Base-by-base conservation (phyloP, 1,139 yeast genomes). In the Suhomyces guaymorum region DNA sequence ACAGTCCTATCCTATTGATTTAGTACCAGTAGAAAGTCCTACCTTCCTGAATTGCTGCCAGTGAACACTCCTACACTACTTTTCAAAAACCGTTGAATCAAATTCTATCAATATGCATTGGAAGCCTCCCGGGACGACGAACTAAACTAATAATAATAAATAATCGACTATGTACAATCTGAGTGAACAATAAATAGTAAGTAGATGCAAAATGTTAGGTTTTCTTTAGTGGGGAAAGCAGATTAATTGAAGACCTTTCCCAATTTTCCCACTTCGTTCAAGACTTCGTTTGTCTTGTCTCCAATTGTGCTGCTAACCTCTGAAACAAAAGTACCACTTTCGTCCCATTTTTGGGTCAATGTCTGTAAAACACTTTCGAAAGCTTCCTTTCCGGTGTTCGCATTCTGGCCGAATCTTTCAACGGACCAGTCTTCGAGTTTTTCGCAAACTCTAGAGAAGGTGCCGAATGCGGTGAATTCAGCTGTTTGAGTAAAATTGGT, bases 361-460 rank as follows among this genome's bases (percentile, higher is more conserved):
- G 72, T 61, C 39, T 73, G 59, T 38, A 90, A 67, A 5, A 90
- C 96, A 5, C 78, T 62, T 48, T 90, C 97, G 54, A 92, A 90
- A 0, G 97, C 98, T 20, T 65, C 52, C 48, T 80, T 82, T 15
- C 97, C 98, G 45, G 77, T 77, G 35, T 63, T 64, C 6, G 97
- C 97, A 59, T 92, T 92, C 54, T 86, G 95, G 26, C 82, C 80
- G 61, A 90, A 92, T 55, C 97, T 70, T 51, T 85, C 88, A 4
- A 88, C 82, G 1, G 92, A 80, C 95, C 96, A 92, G 32, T 87
- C 94, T 58, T 92, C 98, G 44, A 92, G 70, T 59, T 84, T 82
- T 54, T 81, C 86, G 59, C 95, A 85, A 4, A 90, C 60, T 41
- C 78, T 70, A 37, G 73, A 63, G 59, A 87, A 74, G 2, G 82